Evolutionary conservation across 495 filamentous ascomycete species (phyloP), one percentile per base, ranked within the genome.

Genomic region (Melanomma pulvis-pyrius): DNA sequence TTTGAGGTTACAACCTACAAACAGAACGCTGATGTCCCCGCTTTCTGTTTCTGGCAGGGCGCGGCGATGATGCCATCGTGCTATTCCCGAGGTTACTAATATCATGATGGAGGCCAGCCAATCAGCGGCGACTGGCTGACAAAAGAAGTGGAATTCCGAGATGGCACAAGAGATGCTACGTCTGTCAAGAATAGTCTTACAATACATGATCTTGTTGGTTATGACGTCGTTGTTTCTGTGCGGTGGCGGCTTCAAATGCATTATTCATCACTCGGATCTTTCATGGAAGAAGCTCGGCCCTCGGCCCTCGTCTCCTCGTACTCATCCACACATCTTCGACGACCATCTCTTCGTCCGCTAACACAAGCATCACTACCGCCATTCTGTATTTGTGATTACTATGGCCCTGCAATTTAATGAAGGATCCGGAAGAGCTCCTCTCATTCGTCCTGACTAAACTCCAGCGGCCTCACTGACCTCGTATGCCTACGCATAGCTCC

Each of bases 41-140:
- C n/a, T n/a, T n/a, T n/a, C n/a, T n/a, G n/a, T n/a, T 44, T 28
- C 12, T 32, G 15, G 36, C 22, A 46, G 48, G 39, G 48, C 25
- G 54, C 49, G 59, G 63, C 57, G 44, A 71, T 71, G 68, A 67
- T 67, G 63, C 63, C 62, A 71, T 71, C 41, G 62, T 25, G 39
- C 28, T 66, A 66, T 71, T 67, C 53, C 68, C 68, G 68, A 66
- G 62, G 62, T 65, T 49, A 59, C 24, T 59, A 30, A 47, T 56
- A 8, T 12, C 6, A 11, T 30, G 26, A 21, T 44, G 54, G 12
- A 30, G 25, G 15, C 24, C 9, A 15, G 17, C 56, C 56, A 65
- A 61, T 57, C 61, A 29, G 5, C 8, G 25, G 4, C 36, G 13
- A 12, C 17, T n/a, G 21, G 67, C 67, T 70, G 61, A 70, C 67